These are phyloP conservation scores for Penicillium paneum DNA, from an alignment of 2,329 filamentous ascomycete species.

Conservation along the genomic window DNA sequence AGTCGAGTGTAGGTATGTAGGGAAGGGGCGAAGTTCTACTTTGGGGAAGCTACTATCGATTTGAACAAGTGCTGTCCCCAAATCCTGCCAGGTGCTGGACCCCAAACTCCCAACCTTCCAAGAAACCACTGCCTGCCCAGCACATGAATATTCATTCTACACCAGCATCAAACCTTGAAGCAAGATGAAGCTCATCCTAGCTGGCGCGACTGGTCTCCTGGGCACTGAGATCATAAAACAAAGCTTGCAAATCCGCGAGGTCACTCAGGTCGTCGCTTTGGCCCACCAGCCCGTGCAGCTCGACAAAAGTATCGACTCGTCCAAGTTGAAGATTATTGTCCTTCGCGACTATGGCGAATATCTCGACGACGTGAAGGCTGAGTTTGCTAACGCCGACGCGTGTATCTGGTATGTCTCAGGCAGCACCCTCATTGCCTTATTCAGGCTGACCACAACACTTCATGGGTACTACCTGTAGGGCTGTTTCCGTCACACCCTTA, in stretches of 20 bases:
- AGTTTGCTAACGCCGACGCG: constrained; percentile 33
- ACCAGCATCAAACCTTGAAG: background rate
- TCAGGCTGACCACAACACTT: background rate
- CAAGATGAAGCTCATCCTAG: constrained; percentile 38
- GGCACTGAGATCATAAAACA: constrained; percentile 38
- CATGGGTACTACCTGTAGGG: background rate
- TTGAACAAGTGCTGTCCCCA: background rate
- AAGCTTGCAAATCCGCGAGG: constrained; percentile 23
- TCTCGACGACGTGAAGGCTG: constrained; percentile 28
- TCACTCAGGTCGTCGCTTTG: constrained; percentile 12
- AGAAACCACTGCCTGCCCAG: background rate
- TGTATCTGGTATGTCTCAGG: constrained; percentile 37
- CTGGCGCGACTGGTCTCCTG: constrained; percentile 36
- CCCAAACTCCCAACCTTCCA: background rate
- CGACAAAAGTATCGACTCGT: background rate
- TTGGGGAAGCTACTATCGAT: background rate
- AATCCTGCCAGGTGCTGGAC: background rate
- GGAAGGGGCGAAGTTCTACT: background rate
- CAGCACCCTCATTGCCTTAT: background rate
- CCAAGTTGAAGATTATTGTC: constrained; percentile 34
- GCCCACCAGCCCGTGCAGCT: constrained; percentile 4
- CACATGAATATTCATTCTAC: background rate
- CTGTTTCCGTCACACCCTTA: background rate
- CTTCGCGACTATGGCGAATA: constrained; percentile 35
- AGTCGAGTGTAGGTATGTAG: too few species aligned